Evolutionary conservation across 1,284 basidiomycete genomes (phyloP), one percentile per base, ranked within the genome.

Genomic region (Trichosporon asahii): DNA sequence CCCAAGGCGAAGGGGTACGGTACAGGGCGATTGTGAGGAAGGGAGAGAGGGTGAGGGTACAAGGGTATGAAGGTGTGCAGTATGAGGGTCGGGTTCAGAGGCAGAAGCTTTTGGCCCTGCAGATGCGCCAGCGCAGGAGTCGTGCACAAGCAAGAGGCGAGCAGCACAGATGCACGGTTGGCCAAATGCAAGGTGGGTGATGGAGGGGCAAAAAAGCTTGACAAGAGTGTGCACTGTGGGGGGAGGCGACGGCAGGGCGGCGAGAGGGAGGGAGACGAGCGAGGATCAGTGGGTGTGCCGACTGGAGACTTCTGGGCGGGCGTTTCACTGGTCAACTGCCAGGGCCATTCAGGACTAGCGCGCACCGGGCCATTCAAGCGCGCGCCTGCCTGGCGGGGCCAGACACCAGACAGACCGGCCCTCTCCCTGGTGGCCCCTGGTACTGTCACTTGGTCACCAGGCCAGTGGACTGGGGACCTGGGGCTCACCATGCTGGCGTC

Each of bases 201-300:
- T n/a, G 46, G 46, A 49, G 46, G 46, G 9, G 49, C 49, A 53
- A 53, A 53, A 53, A 53, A 53, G 49, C 49, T 53, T 53, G 49
- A 53, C 44, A n/a, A n/a, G 15, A 5, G 3, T 3, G 12, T 18
- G 14, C 12, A 14, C 44, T 46, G 44, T 6, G 44, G 21, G 21
- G 49, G 21, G 25, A 53, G 49, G 49, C 21, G 11, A 21, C 2
- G n/a, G n/a, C 21, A 23, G 49, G 49, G 49, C 9, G 49, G 21
- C 15, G 49, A 23, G 49, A 18, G 49, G 49, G 21, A 18, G 9
- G 49, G 21, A 23, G 21, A 11, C 18, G 21, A 18, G 49, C 21
- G 9, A 53, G 23, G 49, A 23, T 53, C 49, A 23, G 49, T 23
- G 49, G 49, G 49, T 53, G 49, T 25, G 49, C 23, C 4, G 21